Percentiles rank a stretch among this genome's conserved stretches.
Evolutionary conservation across 139 green algal genomes (phyloP).

Genomic region (Ettlia oleoabundans): DNA sequence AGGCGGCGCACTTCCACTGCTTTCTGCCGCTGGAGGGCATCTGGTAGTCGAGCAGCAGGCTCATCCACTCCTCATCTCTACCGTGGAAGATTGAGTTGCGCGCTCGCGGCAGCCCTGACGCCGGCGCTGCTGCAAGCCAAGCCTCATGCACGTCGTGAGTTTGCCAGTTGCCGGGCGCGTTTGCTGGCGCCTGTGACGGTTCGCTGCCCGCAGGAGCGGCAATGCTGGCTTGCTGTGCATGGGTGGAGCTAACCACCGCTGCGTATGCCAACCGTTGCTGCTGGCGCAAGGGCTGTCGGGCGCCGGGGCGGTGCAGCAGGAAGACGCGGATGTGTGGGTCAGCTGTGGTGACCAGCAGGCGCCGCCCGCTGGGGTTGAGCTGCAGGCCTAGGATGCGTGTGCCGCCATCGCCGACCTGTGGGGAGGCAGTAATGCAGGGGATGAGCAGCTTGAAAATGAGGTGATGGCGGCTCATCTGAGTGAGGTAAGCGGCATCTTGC

Average conservation of each 20-base stretch:
- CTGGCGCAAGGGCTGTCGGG: neutral
- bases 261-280: neutral
- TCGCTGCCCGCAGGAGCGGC: neutral
- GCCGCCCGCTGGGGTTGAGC: slow-evolving; percentile 69
- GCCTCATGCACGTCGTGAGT: too few species aligned
- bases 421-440: neutral
- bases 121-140: too few species aligned
- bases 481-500: too few species aligned
- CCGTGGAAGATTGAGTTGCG: neutral
- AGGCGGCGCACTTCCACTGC: slow-evolving; percentile 25
- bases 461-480: neutral
- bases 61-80: neutral
- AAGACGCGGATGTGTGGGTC: slow-evolving; percentile 74
- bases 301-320: slow-evolving; percentile 42
- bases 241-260: neutral
- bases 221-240: neutral
- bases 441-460: too few species aligned
- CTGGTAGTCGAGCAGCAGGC: neutral
- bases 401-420: slow-evolving; percentile 34
- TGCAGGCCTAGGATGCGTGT: slow-evolving; percentile 61
- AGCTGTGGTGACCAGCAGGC: slow-evolving; percentile 75
- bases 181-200: neutral
- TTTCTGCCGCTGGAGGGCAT: neutral
- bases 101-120: too few species aligned
- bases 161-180: too few species aligned